Base-by-base conservation (phyloP, 1,284 basidiomycete genomes). In the Phellinidium pouzarii region DNA sequence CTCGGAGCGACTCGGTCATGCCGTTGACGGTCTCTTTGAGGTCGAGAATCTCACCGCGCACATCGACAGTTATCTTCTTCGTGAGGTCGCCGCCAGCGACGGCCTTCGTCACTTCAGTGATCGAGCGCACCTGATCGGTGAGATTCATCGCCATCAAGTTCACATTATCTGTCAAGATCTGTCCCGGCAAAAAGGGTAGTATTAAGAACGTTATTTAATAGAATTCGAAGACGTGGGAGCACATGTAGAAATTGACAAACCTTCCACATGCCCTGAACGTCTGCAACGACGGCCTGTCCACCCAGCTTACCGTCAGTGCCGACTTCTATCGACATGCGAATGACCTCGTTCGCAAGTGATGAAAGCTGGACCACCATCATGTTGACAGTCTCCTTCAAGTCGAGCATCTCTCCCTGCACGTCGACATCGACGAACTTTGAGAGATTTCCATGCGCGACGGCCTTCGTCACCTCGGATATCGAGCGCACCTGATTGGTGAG, bases 401-500 rank as follows among this genome's bases (percentile, higher is more conserved):
- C 94, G 6, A 96, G 75, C 78, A 99, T 97, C 73, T 98, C 95
- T 56, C 95, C 94, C 66, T 94, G 91, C 22, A 95, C 94, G 64
- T 97, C 94, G 58, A 97, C 94, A 58, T 92, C 86, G 68, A 98
- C 92, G 41, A 86, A 85, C 68, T 93, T 89, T 59, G 77, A 82
- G 48, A 98, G 73, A 64, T 98, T 92, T 51, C 96, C 96, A 57
- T 87, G 77, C 1, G 96, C 95, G 59, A 99, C 95, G 41, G 92
- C 91, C 66, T 95, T 98, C 26, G 96, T 99, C 44, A 99, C 95
- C 64, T 91, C 84, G 1, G 95, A 95, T 58, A 99, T 98, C 54
- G 92, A 94, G 61, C 94, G 87, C 59, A 98, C 95, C 79, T 99
- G 95, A 62, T 94, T 88, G 1, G 95, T 98, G 61, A 98, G 74